These are phyloP conservation scores for Epipyxis sp. DNA, from an alignment of 108 stramenopile genomes.

Conservation along the genomic window DNA sequence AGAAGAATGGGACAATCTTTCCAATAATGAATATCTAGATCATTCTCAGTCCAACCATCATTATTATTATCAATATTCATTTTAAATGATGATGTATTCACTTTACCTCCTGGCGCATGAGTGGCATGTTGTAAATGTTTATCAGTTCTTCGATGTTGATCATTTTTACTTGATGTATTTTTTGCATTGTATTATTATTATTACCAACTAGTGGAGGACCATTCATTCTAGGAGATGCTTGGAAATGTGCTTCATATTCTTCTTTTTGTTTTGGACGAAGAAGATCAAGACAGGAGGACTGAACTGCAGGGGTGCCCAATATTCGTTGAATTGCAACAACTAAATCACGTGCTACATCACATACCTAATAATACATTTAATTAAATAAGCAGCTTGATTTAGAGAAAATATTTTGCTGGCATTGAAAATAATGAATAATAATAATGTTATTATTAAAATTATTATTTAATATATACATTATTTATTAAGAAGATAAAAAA, in stretches of 20 bases:
- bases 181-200: not conserved
- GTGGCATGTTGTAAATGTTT: slow-evolving; percentile 6
- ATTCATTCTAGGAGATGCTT: not conserved
- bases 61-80: slow-evolving; percentile 52
- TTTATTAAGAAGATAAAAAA: too few species aligned
- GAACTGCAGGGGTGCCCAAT: slow-evolving; percentile 33
- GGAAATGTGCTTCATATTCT: slow-evolving; percentile 49
- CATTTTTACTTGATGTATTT: not conserved
- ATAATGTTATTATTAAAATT: too few species aligned
- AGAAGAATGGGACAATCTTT: slow-evolving; percentile 53
- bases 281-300: slow-evolving; percentile 30
- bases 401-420: too few species aligned
- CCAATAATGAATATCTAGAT: slow-evolving; percentile 56
- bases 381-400: too few species aligned
- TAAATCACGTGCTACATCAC: slow-evolving; percentile 47
- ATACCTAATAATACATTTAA: too few species aligned
- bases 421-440: too few species aligned
- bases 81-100: not conserved
- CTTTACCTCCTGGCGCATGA: slow-evolving; percentile 11
- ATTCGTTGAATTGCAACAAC: slow-evolving; percentile 44
- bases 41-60: slow-evolving; percentile 46
- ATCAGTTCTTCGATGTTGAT: slow-evolving; percentile 9
- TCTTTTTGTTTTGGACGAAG: slow-evolving; percentile 41
- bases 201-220: not conserved
- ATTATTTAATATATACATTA: too few species aligned